These are phyloP conservation scores for Discostella stelligeroides DNA, from an alignment of 108 stramenopile genomes.

Conservation along the genomic window DNA sequence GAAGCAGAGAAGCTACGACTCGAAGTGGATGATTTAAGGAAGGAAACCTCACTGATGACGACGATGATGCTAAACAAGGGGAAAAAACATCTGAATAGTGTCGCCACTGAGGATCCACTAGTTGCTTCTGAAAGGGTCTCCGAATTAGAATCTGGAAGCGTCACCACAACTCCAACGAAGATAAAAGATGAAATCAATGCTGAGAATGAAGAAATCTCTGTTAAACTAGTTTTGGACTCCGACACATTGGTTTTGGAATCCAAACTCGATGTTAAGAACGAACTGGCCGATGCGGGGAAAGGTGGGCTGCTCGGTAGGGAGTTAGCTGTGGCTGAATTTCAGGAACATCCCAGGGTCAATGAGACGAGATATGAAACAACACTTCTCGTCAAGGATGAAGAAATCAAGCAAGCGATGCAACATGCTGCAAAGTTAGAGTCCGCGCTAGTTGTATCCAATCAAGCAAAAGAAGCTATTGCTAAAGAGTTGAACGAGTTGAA, in stretches of 20 bases:
- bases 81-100: background rate
- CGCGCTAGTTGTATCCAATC: background rate
- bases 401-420: background rate
- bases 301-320: background rate
- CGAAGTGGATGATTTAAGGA: background rate
- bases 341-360: background rate
- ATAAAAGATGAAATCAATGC: background rate
- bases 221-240: background rate
- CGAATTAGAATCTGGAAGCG: too few species aligned
- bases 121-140: background rate
- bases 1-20: background rate
- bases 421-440: background rate
- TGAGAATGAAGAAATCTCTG: background rate
- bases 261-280: background rate
- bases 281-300: background rate
- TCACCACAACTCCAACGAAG: background rate
- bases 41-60: background rate
- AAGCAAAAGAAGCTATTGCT: background rate
- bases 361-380: background rate
- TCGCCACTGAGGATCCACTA: too few species aligned
- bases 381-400: background rate
- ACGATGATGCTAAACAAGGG: too few species aligned
- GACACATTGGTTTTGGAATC: background rate
- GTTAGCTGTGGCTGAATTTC: background rate
- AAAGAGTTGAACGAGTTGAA: background rate